Conservation (phyloP, 768 basidiomycete species). For the Leccinum uliginosum region DNA sequence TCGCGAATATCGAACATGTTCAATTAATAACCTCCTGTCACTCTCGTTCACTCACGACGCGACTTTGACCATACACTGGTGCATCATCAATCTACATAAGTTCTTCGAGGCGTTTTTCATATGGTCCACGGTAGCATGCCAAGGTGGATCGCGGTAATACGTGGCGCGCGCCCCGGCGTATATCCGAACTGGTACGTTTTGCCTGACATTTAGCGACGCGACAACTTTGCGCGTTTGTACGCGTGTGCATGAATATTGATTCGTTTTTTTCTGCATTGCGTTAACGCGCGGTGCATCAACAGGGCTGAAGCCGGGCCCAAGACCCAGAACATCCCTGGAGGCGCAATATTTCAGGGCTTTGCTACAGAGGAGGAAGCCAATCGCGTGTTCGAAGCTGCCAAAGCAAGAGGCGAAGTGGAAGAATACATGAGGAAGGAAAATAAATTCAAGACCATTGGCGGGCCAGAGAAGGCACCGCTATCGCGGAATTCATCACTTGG, state of each 20-base stretch:
- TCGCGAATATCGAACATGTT: slow-evolving; percentile 18
- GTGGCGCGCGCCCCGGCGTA: slow-evolving; percentile 27
- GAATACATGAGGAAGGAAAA: slow-evolving; percentile 7
- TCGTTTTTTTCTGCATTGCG: slow-evolving; percentile 8
- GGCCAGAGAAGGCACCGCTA: slow-evolving; percentile 5
- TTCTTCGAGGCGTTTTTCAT: neutral
- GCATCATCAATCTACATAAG: neutral
- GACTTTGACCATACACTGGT: neutral
- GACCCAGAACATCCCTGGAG: slow-evolving; percentile 40
- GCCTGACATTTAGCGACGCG: slow-evolving; percentile 1
- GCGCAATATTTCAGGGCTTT: slow-evolving; percentile 42
- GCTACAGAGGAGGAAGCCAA: slow-evolving; percentile 39
- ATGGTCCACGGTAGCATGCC: slow-evolving; percentile 12
- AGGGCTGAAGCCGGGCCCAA: slow-evolving; percentile 47
- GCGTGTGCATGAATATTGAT: slow-evolving; percentile 24
- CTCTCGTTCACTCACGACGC: neutral
- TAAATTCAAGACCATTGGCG: neutral
- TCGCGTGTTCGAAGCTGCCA: slow-evolving; percentile 27
- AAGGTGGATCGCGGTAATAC: slow-evolving; percentile 28
- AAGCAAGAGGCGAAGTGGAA: slow-evolving; percentile 27
- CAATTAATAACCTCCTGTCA: slow-evolving; percentile 24
- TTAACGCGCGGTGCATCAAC: slow-evolving; percentile 7
- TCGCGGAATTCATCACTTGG: slow-evolving; percentile 13
- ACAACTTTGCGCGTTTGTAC: slow-evolving; percentile 6
- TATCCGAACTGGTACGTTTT: slow-evolving; percentile 26